Conservation (phyloP, 768 basidiomycete species). For the Lactifluus echinatus region DNA sequence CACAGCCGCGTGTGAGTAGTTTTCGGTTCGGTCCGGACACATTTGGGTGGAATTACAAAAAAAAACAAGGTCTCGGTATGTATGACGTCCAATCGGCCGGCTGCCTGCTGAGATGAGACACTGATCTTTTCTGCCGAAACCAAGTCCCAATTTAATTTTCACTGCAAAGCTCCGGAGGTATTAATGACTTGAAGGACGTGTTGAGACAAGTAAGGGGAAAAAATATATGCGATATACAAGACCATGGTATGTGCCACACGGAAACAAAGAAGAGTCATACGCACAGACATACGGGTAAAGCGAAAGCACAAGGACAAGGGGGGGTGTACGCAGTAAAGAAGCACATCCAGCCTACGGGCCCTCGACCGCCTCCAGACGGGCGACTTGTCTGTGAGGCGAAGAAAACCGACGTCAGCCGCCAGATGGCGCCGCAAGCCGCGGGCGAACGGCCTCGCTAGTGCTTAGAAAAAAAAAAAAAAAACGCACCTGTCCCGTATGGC, state of each 20-base stretch:
- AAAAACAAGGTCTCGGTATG: too few relatives aligned
- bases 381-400: slow-evolving; percentile 11
- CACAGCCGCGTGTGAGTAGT: too few relatives aligned
- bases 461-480: neutral
- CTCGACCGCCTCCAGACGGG: slow-evolving; percentile 19
- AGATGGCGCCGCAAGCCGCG: neutral
- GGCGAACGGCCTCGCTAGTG: neutral
- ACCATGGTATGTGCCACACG: neutral
- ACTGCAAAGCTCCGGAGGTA: neutral
- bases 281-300: neutral
- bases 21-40: too few relatives aligned
- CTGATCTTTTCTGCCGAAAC: too few relatives aligned
- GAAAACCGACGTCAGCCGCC: neutral
- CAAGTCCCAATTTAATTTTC: neutral
- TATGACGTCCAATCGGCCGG: too few relatives aligned
- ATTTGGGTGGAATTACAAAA: too few relatives aligned
- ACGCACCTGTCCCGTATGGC: slow-evolving; percentile 78
- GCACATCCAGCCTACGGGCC: neutral
- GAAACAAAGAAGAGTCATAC: neutral
- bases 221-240: neutral
- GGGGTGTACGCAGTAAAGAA: neutral
- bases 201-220: neutral
- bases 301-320: too few relatives aligned
- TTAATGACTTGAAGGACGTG: neutral
- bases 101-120: too few relatives aligned